Percentiles rank a stretch among this genome's conserved stretches.
These are phyloP conservation scores for Nothophoma quercina DNA, from an alignment of 2,329 filamentous ascomycete species.

Conservation along the genomic window DNA sequence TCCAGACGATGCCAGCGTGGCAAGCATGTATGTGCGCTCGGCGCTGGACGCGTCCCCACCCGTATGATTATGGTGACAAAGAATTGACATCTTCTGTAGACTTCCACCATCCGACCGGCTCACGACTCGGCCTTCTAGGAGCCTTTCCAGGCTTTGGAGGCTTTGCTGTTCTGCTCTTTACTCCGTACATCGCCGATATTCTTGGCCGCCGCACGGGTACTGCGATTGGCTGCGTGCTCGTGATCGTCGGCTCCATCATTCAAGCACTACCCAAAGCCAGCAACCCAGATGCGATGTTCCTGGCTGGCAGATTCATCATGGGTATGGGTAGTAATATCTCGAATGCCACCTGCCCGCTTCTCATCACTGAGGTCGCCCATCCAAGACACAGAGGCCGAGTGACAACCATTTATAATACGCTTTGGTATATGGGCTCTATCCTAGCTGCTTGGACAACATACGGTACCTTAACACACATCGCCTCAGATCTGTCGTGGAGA, in stretches of 20 bases:
- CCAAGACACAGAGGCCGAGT: constrained; percentile 65
- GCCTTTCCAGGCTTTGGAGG: constrained; percentile 56
- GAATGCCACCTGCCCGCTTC: constrained; percentile 61
- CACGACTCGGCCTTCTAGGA: constrained; percentile 56
- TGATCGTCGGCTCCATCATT: constrained; percentile 59
- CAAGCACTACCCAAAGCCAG: constrained; percentile 55
- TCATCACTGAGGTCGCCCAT: constrained; percentile 65
- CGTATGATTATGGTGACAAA: no score
- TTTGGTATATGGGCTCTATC: constrained; percentile 40
- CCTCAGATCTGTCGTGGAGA: constrained; percentile 56
- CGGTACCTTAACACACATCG: constrained; percentile 21
- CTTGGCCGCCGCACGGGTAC: constrained; percentile 61
- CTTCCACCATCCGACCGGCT: constrained; percentile 55
- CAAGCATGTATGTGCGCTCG: constrained; percentile 45
- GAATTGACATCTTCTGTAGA: constrained; percentile 31
- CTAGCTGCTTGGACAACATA: constrained; percentile 26
- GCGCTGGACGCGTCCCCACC: no score
- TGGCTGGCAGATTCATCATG: constrained; percentile 52
- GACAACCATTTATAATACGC: constrained; percentile 61
- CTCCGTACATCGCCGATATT: constrained; percentile 40
- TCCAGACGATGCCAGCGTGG: constrained; percentile 32
- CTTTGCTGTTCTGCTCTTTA: constrained; percentile 56
- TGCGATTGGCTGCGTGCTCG: constrained; percentile 60
- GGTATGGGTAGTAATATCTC: constrained; percentile 60
- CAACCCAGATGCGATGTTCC: constrained; percentile 55